Base-by-base conservation (phyloP, 805 yeast genomes). In the Wickerhamiella dianesei region DNA sequence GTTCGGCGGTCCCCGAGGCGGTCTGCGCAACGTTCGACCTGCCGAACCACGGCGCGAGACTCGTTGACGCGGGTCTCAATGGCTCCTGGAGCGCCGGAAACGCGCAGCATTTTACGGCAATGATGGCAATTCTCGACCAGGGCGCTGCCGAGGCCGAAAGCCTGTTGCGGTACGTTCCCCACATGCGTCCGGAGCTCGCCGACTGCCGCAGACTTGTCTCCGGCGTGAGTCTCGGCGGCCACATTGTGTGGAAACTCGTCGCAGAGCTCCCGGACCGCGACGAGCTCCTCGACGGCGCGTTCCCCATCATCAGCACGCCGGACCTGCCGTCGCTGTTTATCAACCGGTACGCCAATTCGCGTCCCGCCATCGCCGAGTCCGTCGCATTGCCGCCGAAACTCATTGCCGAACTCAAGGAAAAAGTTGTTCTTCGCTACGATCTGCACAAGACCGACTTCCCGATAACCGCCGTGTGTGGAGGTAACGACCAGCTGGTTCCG, bases 171-270 rank as follows among this genome's bases (percentile, higher is more conserved):
- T 70, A 64, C 48, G 57, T 75, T 37, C 78, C 77, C 4, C 21
- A 42, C 14, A 53, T 52, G 58, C 46, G 67, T 58, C 54, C 59
- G 54, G 41, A 58, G 53, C 36, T 55, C 55, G 48, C 70, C 17
- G 45, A 50, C 37, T 50, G 70, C 56, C 43, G 47, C n/a, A 41
- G 48, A 14, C 65, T 72, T 40, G 59, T 73, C 22, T 54, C 68
- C 12, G 83, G 82, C 1, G 65, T 65, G 37, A 75, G 80, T 0
- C 63, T 76, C 41, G 81, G 82, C 2, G 82, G 76, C 0, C 80
- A 77, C 58, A 64, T 71, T n/a, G 64, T 71, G 25, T 73, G 74
- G 64, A 60, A 59, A 71, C 53, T 67, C 61, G 58, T 76, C 18
- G 55, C 60, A 43, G 50, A 64, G 66, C 53, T 71, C 74, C 3